Evolutionary conservation across 176 grass and related monocot species (phyloP).

Genomic region (Pharus latifolius): DNA sequence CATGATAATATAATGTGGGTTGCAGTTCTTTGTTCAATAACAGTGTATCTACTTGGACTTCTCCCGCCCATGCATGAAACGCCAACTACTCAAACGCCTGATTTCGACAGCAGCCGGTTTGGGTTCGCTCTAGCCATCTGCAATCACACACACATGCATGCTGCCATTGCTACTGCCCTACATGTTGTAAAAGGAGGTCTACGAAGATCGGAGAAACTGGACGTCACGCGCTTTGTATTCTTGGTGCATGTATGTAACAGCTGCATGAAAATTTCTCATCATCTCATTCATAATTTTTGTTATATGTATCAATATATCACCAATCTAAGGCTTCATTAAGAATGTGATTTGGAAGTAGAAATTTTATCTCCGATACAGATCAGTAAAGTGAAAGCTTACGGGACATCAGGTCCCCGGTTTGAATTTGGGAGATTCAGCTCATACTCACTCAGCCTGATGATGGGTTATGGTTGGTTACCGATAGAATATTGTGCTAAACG

Average conservation of each 20-base stretch:
- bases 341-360: too few species aligned
- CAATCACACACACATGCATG: too few species aligned
- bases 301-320: not conserved
- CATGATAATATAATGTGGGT: too few species aligned
- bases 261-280: constrained; percentile 28
- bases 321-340: too few species aligned
- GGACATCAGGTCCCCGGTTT: constrained; percentile 69
- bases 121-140: constrained; percentile 91
- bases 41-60: too few species aligned
- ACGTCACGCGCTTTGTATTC: constrained; percentile 68
- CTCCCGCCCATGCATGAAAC: too few species aligned
- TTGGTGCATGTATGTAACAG: constrained; percentile 90
- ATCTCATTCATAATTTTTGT: not conserved
- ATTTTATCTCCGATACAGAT: too few species aligned
- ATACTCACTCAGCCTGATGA: constrained; percentile 75
- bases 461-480: not conserved
- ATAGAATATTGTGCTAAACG: too few species aligned
- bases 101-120: constrained; percentile 55
- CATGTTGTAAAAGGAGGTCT: not conserved
- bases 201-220: constrained; percentile 47
- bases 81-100: too few species aligned
- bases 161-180: too few species aligned
- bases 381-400: constrained; percentile 41
- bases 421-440: constrained; percentile 64
- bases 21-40: too few species aligned